These are phyloP conservation scores for Schizophyllum amplum DNA, from an alignment of 1,284 basidiomycete species.

Conservation along the genomic window DNA sequence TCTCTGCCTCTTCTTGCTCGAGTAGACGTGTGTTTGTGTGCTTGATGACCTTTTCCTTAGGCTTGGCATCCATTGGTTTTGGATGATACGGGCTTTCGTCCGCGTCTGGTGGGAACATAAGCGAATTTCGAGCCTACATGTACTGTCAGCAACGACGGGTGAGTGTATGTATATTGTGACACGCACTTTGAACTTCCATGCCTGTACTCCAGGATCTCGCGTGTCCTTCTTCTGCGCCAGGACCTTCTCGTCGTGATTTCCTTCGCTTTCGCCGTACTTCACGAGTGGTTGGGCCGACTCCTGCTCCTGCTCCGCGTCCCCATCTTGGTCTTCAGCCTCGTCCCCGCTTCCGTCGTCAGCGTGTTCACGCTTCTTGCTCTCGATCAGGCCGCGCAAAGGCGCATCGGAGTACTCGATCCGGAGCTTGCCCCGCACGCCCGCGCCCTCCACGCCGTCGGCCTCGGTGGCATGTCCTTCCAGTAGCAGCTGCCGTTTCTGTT, in stretches of 20 bases:
- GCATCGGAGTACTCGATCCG: slow-evolving; percentile 46
- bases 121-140: slow-evolving; percentile 72
- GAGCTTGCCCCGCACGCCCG: slow-evolving; percentile 59
- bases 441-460: slow-evolving; percentile 38
- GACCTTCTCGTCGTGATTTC: slow-evolving; percentile 42
- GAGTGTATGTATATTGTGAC: background rate
- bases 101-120: slow-evolving; percentile 91
- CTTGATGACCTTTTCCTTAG: slow-evolving; percentile 59
- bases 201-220: slow-evolving; percentile 62
- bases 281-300: slow-evolving; percentile 23
- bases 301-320: slow-evolving; percentile 24
- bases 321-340: slow-evolving; percentile 22
- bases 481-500: slow-evolving; percentile 51
- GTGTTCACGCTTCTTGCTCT: slow-evolving; percentile 17
- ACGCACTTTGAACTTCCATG: slow-evolving; percentile 82
- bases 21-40: slow-evolving; percentile 75
- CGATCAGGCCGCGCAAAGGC: slow-evolving; percentile 4
- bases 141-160: slow-evolving; percentile 4
- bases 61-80: slow-evolving; percentile 27
- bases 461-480: slow-evolving; percentile 64
- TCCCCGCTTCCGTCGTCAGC: slow-evolving; percentile 20
- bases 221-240: slow-evolving; percentile 72
- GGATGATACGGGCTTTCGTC: slow-evolving; percentile 72
- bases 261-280: slow-evolving; percentile 18
- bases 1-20: slow-evolving; percentile 49